Evolutionary conservation across 2,329 filamentous ascomycete species (phyloP).

Genomic region (Ceratocystiopsis minuta): DNA sequence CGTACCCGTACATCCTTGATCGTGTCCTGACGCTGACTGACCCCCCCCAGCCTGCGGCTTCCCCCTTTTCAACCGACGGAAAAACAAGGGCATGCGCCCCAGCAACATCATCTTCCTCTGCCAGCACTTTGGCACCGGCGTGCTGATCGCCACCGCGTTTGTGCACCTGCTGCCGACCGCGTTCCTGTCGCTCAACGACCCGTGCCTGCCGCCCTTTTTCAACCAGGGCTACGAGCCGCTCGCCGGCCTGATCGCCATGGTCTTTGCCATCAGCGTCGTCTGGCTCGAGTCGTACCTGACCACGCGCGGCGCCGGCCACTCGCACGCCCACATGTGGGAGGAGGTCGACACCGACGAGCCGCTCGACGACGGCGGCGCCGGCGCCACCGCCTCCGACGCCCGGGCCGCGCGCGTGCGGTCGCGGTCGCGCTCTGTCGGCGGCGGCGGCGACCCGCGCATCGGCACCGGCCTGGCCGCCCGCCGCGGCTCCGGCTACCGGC

Average conservation of each 20-base stretch:
- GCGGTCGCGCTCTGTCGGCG: background rate
- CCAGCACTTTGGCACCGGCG: conserved; percentile 65
- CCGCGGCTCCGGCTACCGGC: conserved; percentile 22
- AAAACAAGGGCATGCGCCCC: conserved; percentile 38
- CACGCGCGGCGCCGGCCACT: conserved; percentile 44
- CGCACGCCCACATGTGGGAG: conserved; percentile 38
- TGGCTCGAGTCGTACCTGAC: conserved; percentile 80
- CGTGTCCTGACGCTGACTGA: background rate
- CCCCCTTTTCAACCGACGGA: conserved; percentile 43
- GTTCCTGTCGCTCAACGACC: conserved; percentile 47
- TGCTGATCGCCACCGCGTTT: conserved; percentile 73
- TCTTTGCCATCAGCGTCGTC: conserved; percentile 65
- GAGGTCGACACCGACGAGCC: conserved; percentile 22
- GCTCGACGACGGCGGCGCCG: no score
- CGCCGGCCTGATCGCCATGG: conserved; percentile 66
- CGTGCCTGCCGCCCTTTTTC: conserved; percentile 63
- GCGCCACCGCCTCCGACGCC: conserved; percentile 2
- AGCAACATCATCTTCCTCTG: conserved; percentile 45
- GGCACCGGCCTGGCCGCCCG: conserved; percentile 20
- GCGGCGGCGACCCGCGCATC: background rate
- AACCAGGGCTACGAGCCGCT: conserved; percentile 62
- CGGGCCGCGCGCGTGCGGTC: background rate
- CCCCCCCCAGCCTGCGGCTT: conserved; percentile 38
- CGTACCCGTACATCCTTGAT: background rate
- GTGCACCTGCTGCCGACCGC: conserved; percentile 57